Base-by-base conservation (phyloP, 345 rosid genomes). In the Diplotaxis tenuifolia region DNA sequence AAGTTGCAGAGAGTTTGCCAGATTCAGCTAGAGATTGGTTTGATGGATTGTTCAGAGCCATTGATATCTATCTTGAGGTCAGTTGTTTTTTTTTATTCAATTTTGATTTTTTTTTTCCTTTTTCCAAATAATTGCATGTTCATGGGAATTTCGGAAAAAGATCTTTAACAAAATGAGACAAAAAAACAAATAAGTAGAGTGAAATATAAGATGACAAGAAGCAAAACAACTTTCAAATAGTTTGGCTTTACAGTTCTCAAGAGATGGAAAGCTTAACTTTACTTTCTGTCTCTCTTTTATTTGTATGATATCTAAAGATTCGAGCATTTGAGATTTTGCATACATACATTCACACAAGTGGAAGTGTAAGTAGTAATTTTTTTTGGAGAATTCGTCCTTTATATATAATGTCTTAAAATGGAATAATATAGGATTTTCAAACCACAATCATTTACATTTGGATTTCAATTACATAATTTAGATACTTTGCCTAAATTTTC, bases 41-140 rank as follows among this genome's bases (percentile, higher is more conserved):
- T 67, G 95, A 89, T 83, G 95, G 89, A 40, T 84, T 91, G 77
- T 89, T 87, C 84, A 83, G 81, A 83, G 89, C 95, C 61, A 84
- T 91, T 70, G 95, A 91, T 59, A 84, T 86, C 77, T 91, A 82
- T 81, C 90, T 89, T 19, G 83, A 87, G 92, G 97, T 87, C 40
- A 83, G 75, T 49, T 71, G 47, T 52, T 47, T 10, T 56, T n/a
- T 5, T 10, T 3, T 4, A 15, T 31, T 54, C 40, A 32, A 14
- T 28, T 28, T 29, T 6, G 45, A 31, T 28, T 31, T 3, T 59
- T 53, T 3, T 7, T 10, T 11, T 29, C 2, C 7, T 22, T 38
- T 16, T 25, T 21, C 49, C 53, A 58, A 58, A 71, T 71, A 65
- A 71, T 50, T 71, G 36, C 53, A 49, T 18, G 21, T 32, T 64